phyloP scores from a whole-genome alignment of 345 rosid genomes.

The Limnanthes douglasii region DNA sequence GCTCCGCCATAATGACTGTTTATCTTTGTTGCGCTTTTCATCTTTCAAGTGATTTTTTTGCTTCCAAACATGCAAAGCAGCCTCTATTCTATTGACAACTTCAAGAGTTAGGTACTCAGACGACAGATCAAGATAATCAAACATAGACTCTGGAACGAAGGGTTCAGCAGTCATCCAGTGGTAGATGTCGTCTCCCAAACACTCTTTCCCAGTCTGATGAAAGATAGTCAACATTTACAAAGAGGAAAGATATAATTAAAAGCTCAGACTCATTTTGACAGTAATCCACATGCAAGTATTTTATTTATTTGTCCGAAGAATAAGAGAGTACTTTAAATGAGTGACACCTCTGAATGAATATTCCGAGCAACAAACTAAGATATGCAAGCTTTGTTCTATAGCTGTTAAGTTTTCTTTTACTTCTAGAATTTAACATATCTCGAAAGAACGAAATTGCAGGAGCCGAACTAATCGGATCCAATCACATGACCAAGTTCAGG shows the following conservation, averaged over 20 bases:
- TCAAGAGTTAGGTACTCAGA: conserved; percentile 80
- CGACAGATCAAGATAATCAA: conserved; percentile 78
- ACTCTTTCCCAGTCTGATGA: conserved; percentile 56
- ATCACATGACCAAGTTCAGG: too few species aligned
- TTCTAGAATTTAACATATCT: too few species aligned
- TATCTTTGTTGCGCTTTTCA: conserved; percentile 20
- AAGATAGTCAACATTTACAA: background rate
- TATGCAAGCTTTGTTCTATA: too few species aligned
- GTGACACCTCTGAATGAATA: too few species aligned
- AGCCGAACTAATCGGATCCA: too few species aligned
- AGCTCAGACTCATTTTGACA: too few species aligned
- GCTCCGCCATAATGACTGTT: conserved; percentile 70
- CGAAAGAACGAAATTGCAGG: too few species aligned
- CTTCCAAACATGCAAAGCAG: conserved; percentile 74
- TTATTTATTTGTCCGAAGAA: too few species aligned
- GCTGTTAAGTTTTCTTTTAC: too few species aligned
- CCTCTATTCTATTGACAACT: conserved; percentile 75
- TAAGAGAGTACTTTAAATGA: too few species aligned
- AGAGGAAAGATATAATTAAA: background rate
- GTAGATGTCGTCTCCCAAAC: conserved; percentile 73
- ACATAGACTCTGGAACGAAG: conserved; percentile 75
- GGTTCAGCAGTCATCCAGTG: conserved; percentile 62
- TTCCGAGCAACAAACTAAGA: too few species aligned
- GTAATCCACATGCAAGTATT: too few species aligned
- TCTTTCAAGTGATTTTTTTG: conserved; percentile 40